These are phyloP conservation scores for Medicago arabica DNA, from an alignment of 306 rosid species.

Conservation along the genomic window DNA sequence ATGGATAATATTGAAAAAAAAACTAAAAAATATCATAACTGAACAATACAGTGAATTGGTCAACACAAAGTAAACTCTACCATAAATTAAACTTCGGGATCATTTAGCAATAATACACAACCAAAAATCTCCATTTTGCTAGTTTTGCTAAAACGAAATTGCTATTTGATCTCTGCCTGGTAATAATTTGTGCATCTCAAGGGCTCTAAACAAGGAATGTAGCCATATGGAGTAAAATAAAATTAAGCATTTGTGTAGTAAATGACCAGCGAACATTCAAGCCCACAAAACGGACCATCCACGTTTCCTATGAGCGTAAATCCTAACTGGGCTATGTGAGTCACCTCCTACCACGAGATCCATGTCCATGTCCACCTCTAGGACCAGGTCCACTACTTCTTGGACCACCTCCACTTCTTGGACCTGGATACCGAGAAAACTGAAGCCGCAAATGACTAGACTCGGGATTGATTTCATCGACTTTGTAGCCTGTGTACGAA, in stretches of 20 bases:
- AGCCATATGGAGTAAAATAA: conserved; percentile 36
- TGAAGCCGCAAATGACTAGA: conserved; percentile 82
- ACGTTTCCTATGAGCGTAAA: conserved; percentile 36
- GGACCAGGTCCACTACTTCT: conserved; percentile 23
- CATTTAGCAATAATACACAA: conserved; percentile 36
- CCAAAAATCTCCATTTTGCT: conserved; percentile 38
- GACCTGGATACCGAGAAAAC: conserved; percentile 93
- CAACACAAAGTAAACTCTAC: conserved; percentile 27
- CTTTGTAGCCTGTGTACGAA: conserved; percentile 68
- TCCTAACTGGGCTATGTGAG: conserved; percentile 38
- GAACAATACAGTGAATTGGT: conserved; percentile 34
- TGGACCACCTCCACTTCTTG: conserved; percentile 56
- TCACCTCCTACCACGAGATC: conserved; percentile 73
- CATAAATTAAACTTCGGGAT: conserved; percentile 21
- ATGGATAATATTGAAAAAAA: not conserved
- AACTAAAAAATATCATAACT: not conserved
- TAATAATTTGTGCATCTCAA: conserved; percentile 45
- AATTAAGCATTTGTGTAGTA: conserved; percentile 31
- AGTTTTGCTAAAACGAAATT: conserved; percentile 29
- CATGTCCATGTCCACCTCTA: conserved; percentile 43
- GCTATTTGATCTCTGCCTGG: conserved; percentile 38
- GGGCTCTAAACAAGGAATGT: conserved; percentile 34
- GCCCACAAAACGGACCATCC: conserved; percentile 34
- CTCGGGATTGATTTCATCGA: conserved; percentile 70
- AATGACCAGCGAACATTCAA: conserved; percentile 18